phyloP scores from a whole-genome alignment of 164 flowering plant genomes.

The Aristolochia fimbriata region DNA sequence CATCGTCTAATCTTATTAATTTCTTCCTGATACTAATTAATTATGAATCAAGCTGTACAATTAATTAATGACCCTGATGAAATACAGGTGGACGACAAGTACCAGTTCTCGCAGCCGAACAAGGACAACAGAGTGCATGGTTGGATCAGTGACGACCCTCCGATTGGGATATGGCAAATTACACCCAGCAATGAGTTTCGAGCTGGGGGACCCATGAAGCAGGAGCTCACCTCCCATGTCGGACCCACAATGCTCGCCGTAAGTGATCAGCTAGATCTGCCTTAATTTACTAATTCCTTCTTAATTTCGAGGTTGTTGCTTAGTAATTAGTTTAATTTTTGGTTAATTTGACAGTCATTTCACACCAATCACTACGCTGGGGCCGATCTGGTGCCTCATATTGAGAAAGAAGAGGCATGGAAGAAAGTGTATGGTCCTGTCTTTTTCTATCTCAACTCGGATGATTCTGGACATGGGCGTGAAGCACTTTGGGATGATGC shows the following conservation, averaged over 20 bases:
- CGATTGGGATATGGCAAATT: conserved; percentile 77
- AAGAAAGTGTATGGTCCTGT: conserved; percentile 94
- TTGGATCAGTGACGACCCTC: conserved; percentile 54
- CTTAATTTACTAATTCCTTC: not conserved
- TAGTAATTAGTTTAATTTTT: too few species aligned
- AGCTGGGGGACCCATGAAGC: conserved; percentile 81
- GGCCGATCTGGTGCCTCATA: conserved; percentile 27
- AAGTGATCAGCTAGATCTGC: conserved; percentile 18
- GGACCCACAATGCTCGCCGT: conserved; percentile 78
- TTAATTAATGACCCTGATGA: too few species aligned
- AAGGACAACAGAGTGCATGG: conserved; percentile 69
- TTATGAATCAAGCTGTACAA: not conserved
- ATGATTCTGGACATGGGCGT: not conserved
- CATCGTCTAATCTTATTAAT: not conserved
- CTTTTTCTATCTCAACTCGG: conserved; percentile 65
- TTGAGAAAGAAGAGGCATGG: conserved; percentile 61
- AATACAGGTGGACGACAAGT: conserved; percentile 90
- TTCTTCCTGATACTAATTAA: not conserved
- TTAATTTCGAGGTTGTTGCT: too few species aligned
- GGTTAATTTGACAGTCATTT: conserved; percentile 59
- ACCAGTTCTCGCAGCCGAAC: conserved; percentile 65
- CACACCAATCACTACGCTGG: conserved; percentile 72
- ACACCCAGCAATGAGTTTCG: conserved; percentile 80
- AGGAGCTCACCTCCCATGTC: conserved; percentile 80
- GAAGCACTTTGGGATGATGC: conserved; percentile 56